Base-by-base conservation (phyloP, 371 early-diverging fungal species). In the Circinella minor region DNA sequence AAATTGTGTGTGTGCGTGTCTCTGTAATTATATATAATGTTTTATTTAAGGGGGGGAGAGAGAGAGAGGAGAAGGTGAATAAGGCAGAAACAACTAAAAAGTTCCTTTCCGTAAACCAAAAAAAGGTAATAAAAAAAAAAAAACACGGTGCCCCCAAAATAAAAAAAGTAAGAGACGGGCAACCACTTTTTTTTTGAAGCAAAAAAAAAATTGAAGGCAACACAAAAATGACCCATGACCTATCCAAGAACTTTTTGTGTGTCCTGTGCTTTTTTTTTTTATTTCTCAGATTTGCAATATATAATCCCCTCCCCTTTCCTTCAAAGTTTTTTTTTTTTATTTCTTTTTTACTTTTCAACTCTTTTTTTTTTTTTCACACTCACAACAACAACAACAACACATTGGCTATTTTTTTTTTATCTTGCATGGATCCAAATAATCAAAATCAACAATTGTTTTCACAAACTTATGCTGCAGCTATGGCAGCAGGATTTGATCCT, bases 121-220 rank as follows among this genome's bases (percentile, higher is more conserved):
- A n/a, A n/a, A n/a, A n/a, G n/a, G 27, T 27, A 27, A 27, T 43
- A 6, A 43, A 57, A 27, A 18, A 55, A 55, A 20, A 4, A 57
- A 34, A 57, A n/a, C 18, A 5, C 27, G 57, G 57, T 57, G 57
- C 57, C 57, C 57, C 57, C 57, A n/a, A 57, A 11, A 57, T 7
- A n/a, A n/a, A n/a, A n/a, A n/a, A n/a, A n/a, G n/a, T n/a, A n/a
- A n/a, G 57, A 93, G 7, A 93, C 89, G 4, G 94, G 92, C 57
- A 92, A 78, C 63, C 91, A 91, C 75, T 92, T 93, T 9, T 11
- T 51, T 13, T 51, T 49, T 49, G 49, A 49, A n/a, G n/a, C n/a
- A n/a, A n/a, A n/a, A n/a, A 3, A 47, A 47, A 47, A 3, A 3
- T 51, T 4, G n/a, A n/a, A 51, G 4, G 51, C 15, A 1, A 51